phyloP scores from a whole-genome alignment of 306 rosid genomes.

The Myrica gale region DNA sequence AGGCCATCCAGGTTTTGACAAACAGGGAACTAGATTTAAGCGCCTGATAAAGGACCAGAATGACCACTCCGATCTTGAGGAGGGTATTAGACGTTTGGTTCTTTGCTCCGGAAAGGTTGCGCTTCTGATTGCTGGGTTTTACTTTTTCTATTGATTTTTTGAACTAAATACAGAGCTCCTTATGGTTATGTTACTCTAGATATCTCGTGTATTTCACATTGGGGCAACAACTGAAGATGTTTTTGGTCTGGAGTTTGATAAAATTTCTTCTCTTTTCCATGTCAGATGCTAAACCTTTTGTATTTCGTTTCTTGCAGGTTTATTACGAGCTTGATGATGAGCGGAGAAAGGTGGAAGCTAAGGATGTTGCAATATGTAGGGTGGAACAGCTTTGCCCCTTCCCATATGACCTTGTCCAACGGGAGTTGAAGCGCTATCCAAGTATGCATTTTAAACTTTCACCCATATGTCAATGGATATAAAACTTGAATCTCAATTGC shows the following conservation, averaged over 20 bases:
- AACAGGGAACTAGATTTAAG: conserved; percentile 97
- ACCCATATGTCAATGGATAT: background rate
- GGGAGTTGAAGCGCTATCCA: conserved; percentile 95
- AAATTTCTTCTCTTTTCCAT: background rate
- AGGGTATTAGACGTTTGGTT: conserved; percentile 84
- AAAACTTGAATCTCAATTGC: too few relatives aligned
- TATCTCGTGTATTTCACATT: background rate
- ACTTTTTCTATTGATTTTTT: background rate
- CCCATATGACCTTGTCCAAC: conserved; percentile 88
- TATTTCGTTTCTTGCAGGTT: conserved; percentile 45
- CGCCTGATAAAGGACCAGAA: conserved; percentile 93
- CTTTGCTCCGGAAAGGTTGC: conserved; percentile 94
- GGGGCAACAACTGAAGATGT: background rate
- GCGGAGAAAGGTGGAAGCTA: conserved; percentile 59
- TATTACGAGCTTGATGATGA: conserved; percentile 91
- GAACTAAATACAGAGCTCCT: background rate
- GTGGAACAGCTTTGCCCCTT: conserved; percentile 97
- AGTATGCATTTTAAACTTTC: conserved; percentile 46
- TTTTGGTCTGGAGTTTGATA: background rate
- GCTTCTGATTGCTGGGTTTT: background rate
- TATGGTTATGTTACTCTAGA: background rate
- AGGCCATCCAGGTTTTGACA: conserved; percentile 99
- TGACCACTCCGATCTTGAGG: conserved; percentile 65
- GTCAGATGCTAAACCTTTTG: background rate
- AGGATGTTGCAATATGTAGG: conserved; percentile 88